Evolutionary conservation across 2,329 filamentous ascomycete species (phyloP).

Genomic region (Cytospora leucostoma): DNA sequence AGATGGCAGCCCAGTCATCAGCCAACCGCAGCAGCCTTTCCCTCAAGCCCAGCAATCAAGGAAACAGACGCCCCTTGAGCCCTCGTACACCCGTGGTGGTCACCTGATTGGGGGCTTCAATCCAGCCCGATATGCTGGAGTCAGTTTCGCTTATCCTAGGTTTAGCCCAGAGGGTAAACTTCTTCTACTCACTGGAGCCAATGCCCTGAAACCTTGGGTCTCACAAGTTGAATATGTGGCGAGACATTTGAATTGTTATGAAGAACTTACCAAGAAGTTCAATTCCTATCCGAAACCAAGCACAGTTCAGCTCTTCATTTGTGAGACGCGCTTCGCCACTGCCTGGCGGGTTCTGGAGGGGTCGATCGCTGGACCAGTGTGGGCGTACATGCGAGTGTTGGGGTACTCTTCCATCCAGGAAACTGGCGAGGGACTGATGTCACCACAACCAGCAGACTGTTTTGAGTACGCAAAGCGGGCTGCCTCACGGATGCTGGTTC

Average conservation of each 20-base stretch:
- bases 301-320: slow-evolving; percentile 30
- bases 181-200: slow-evolving; percentile 22
- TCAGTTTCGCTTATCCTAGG: slow-evolving; percentile 9
- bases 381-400: slow-evolving; percentile 31
- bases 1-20: not conserved
- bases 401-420: slow-evolving; percentile 28
- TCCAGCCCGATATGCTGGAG: slow-evolving; percentile 1
- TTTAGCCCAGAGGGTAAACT: slow-evolving; percentile 25
- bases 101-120: slow-evolving; percentile 19
- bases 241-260: slow-evolving; percentile 24
- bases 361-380: slow-evolving; percentile 29
- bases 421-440: slow-evolving; percentile 24
- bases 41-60: not conserved
- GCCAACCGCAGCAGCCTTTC: not conserved
- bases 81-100: slow-evolving; percentile 6
- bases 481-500: slow-evolving; percentile 22
- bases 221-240: slow-evolving; percentile 29
- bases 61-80: not conserved
- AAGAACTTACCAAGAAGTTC: slow-evolving; percentile 30
- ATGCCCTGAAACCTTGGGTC: slow-evolving; percentile 27
- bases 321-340: slow-evolving; percentile 28
- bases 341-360: slow-evolving; percentile 30
- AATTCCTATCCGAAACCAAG: slow-evolving; percentile 26
- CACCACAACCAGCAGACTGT: slow-evolving; percentile 27
- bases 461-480: slow-evolving; percentile 29